A percentile compares a stretch with the other conserved stretches of the same genome.
Conservation (phyloP, 306 rosid species). For the Ormosia semicastrata region DNA sequence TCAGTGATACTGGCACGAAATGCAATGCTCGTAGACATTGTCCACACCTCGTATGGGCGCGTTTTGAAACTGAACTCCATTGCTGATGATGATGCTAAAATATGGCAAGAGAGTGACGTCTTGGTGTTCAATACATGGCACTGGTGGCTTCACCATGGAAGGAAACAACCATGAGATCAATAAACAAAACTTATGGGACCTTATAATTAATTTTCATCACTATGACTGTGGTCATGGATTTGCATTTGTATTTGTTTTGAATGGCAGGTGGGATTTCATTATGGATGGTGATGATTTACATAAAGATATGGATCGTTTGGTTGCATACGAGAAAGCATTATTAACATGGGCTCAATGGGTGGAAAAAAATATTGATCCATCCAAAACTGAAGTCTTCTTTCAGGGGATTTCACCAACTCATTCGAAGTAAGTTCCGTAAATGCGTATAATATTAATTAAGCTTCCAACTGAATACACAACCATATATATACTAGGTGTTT, state of each 20-base stretch:
- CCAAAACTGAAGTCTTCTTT: slow-evolving; percentile 31
- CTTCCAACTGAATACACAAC: no score
- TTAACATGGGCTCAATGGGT: slow-evolving; percentile 40
- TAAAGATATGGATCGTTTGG: slow-evolving; percentile 37
- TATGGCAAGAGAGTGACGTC: slow-evolving; percentile 24
- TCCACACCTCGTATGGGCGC: background rate
- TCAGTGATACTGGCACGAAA: slow-evolving; percentile 24
- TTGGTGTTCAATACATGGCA: slow-evolving; percentile 45
- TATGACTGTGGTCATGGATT: background rate
- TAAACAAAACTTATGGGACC: background rate
- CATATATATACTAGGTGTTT: no score
- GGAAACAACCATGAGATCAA: slow-evolving; percentile 27
- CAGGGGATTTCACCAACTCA: slow-evolving; percentile 36
- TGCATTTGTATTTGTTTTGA: background rate
- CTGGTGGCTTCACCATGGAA: slow-evolving; percentile 34
- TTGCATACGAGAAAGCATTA: slow-evolving; percentile 26
- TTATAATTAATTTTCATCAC: background rate
- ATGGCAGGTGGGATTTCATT: slow-evolving; percentile 37
- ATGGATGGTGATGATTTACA: background rate
- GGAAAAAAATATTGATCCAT: slow-evolving; percentile 22
- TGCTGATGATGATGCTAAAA: background rate
- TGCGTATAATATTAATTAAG: no score
- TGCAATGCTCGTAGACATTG: slow-evolving; percentile 23
- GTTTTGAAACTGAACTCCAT: slow-evolving; percentile 34
- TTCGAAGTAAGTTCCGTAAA: slow-evolving; percentile 26